These are phyloP conservation scores for Marasmius sp. DNA, from an alignment of 1,284 basidiomycete species.

Conservation along the genomic window DNA sequence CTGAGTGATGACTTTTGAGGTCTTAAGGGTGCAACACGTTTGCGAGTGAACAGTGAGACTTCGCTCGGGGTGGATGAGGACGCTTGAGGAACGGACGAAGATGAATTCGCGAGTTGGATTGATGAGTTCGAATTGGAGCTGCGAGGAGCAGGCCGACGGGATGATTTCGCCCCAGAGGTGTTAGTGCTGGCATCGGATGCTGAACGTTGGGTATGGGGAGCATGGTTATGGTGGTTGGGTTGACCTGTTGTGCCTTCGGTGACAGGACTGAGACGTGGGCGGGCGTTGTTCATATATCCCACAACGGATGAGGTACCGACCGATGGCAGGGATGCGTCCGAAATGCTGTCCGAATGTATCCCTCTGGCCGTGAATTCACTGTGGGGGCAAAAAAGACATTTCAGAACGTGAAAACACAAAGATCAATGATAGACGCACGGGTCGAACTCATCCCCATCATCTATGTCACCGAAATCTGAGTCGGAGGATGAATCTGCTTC, in stretches of 20 bases:
- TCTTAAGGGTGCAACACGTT: slow-evolving; percentile 41
- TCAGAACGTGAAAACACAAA: background rate
- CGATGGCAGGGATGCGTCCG: slow-evolving; percentile 45
- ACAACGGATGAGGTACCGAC: slow-evolving; percentile 51
- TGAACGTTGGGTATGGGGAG: slow-evolving; percentile 1
- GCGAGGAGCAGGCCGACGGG: background rate
- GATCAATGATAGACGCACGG: slow-evolving; percentile 49
- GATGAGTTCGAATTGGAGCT: background rate
- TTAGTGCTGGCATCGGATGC: background rate
- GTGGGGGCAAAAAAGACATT: slow-evolving; percentile 6
- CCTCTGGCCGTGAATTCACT: slow-evolving; percentile 53
- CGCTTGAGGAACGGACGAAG: background rate
- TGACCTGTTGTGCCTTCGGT: slow-evolving; percentile 43
- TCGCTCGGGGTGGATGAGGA: slow-evolving; percentile 9
- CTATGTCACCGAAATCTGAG: slow-evolving; percentile 60
- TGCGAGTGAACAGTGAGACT: slow-evolving; percentile 48
- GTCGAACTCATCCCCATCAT: slow-evolving; percentile 73
- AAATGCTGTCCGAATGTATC: slow-evolving; percentile 53
- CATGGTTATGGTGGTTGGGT: slow-evolving; percentile 13
- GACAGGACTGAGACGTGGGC: slow-evolving; percentile 68
- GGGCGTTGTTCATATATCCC: slow-evolving; percentile 48
- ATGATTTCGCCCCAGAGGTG: background rate
- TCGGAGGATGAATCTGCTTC: slow-evolving; percentile 48
- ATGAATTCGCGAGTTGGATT: background rate
- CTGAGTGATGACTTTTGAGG: slow-evolving; percentile 60